Evolutionary conservation across 805 yeast species (phyloP).

Genomic region (Candida sphagnicola): DNA sequence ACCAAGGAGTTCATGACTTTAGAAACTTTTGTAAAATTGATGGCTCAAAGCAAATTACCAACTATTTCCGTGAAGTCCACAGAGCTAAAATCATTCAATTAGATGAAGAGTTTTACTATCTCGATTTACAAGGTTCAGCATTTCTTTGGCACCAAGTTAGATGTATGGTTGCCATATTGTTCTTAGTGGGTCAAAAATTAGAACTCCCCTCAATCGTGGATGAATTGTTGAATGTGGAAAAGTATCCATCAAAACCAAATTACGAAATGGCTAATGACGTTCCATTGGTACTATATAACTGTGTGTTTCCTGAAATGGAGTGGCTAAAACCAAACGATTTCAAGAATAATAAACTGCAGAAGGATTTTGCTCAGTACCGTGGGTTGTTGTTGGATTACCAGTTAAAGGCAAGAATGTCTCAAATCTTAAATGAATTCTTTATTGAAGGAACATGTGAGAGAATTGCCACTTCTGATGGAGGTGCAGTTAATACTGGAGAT

Average conservation of each 20-base stretch:
- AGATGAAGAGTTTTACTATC: constrained; percentile 50
- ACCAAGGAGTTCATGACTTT: constrained; percentile 81
- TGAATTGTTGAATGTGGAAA: constrained; percentile 54
- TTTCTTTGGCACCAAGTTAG: constrained; percentile 98
- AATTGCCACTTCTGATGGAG: constrained; percentile 7
- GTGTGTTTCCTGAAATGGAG: constrained; percentile 66
- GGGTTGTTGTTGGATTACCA: constrained; percentile 55
- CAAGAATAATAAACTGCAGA: constrained; percentile 19
- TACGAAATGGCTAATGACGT: constrained; percentile 88
- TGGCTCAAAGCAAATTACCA: constrained; percentile 87
- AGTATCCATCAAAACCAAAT: constrained; percentile 63
- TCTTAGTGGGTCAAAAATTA: constrained; percentile 73
- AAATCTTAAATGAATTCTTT: constrained; percentile 41
- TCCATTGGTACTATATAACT: constrained; percentile 84
- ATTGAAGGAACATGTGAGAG: constrained; percentile 15
- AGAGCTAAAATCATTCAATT: constrained; percentile 44
- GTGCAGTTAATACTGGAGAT: constrained; percentile 63
- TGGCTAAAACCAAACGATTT: constrained; percentile 50
- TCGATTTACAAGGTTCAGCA: constrained; percentile 83
- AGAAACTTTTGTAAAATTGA: constrained; percentile 93
- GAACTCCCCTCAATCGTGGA: constrained; percentile 59
- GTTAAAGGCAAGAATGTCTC: constrained; percentile 51
- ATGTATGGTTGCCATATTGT: constrained; percentile 84
- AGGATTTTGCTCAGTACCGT: constrained; percentile 33
- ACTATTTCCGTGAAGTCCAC: constrained; percentile 62